Percentiles rank a stretch among this genome's conserved stretches.
These are phyloP conservation scores for Nakaseomyces kungkrabaensis DNA, from an alignment of 1,139 yeast genomes.

Conservation along the genomic window DNA sequence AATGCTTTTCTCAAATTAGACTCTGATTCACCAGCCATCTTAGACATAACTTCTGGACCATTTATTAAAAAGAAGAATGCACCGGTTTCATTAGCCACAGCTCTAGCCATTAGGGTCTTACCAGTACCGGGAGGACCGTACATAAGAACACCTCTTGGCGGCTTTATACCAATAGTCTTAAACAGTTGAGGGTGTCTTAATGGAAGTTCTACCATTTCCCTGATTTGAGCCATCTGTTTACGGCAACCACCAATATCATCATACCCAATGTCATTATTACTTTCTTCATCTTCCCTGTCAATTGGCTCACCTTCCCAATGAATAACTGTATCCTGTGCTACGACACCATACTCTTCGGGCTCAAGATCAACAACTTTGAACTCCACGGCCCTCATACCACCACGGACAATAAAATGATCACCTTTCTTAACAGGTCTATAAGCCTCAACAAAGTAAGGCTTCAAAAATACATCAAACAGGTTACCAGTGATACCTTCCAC, in stretches of 20 bases:
- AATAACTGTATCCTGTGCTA: constrained; percentile 94
- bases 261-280: constrained; percentile 68
- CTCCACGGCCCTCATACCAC: constrained; percentile 99
- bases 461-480: constrained; percentile 86
- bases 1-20: constrained; percentile 94
- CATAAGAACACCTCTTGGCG: too few relatives aligned
- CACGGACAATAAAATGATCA: constrained; percentile 91
- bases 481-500: constrained; percentile 98
- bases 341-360: constrained; percentile 95
- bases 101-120: too few relatives aligned
- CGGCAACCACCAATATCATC: constrained; percentile 98
- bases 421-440: constrained; percentile 98
- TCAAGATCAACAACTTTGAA: constrained; percentile 97
- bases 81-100: too few relatives aligned
- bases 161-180: constrained; percentile 33
- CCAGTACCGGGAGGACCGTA: too few relatives aligned
- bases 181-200: constrained; percentile 94
- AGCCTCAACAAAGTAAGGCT: constrained; percentile 98
- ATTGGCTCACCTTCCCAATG: constrained; percentile 99
- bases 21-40: constrained; percentile 99
- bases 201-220: constrained; percentile 94
- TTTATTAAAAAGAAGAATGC: constrained; percentile 35
- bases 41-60: constrained; percentile 99
- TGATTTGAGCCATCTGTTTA: constrained; percentile 96
- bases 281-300: constrained; percentile 68